These are phyloP conservation scores for Zostera marina DNA, from an alignment of 116 monocot genomes.

Conservation along the genomic window DNA sequence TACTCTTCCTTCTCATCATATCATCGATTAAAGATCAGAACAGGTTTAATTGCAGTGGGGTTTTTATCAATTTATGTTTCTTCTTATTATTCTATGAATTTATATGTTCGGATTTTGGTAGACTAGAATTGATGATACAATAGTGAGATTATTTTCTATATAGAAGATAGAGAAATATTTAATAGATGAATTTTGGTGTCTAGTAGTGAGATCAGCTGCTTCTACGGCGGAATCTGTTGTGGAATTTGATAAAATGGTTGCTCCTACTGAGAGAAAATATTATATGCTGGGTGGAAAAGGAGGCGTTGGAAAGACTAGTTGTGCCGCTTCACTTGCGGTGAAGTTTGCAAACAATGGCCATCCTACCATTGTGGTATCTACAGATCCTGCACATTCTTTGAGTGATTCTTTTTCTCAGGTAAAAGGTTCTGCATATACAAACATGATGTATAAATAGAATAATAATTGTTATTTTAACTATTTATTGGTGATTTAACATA, in stretches of 20 bases:
- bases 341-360: conserved; percentile 97
- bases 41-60: too few relatives aligned
- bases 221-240: conserved; percentile 35
- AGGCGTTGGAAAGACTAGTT: conserved; percentile 97
- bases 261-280: conserved; percentile 60
- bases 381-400: conserved; percentile 95
- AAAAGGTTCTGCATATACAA: not conserved
- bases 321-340: conserved; percentile 93
- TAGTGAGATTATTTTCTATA: too few relatives aligned
- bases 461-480: too few relatives aligned
- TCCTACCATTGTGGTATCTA: conserved; percentile 95
- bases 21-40: too few relatives aligned
- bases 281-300: conserved; percentile 99
- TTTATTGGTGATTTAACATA: not conserved
- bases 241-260: conserved; percentile 81
- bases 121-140: not conserved
- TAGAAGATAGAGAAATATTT: not conserved
- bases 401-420: conserved; percentile 99
- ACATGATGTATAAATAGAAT: too few relatives aligned
- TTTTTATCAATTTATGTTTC: not conserved
- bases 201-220: conserved; percentile 45
- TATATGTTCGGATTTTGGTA: not conserved
- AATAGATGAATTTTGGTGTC: not conserved
- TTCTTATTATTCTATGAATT: not conserved
- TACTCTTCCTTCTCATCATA: not conserved